A percentile compares a stretch with the other conserved stretches of the same genome.
These are phyloP conservation scores for Coniochaeta sp. DNA, from an alignment of 2,329 filamentous ascomycete species.

Conservation along the genomic window DNA sequence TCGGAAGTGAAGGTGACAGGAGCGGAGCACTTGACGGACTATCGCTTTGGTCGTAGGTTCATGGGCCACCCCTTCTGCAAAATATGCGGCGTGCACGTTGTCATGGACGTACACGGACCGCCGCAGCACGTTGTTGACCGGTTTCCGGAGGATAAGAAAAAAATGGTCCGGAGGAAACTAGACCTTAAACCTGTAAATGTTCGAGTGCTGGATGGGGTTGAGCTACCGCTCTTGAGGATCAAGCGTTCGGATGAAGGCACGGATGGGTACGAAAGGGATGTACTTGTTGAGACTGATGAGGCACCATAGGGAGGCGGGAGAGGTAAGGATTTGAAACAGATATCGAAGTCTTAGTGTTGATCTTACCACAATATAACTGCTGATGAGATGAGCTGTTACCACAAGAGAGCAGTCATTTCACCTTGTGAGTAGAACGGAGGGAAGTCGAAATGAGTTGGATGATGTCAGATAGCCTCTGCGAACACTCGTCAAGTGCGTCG, in stretches of 20 bases:
- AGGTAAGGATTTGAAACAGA: too few species aligned
- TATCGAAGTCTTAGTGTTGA: too few species aligned
- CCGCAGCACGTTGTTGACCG: conserved; percentile 18
- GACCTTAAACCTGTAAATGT: conserved; percentile 6
- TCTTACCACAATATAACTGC: too few species aligned
- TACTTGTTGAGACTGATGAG: neutral
- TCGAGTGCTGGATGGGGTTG: conserved; percentile 6
- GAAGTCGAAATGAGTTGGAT: too few species aligned
- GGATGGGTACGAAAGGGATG: conserved; percentile 12
- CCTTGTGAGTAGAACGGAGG: too few species aligned
- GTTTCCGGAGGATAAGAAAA: conserved; percentile 16
- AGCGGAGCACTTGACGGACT: conserved; percentile 16
- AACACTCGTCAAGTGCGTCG: too few species aligned
- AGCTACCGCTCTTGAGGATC: conserved; percentile 9
- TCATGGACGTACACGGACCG: conserved; percentile 19
- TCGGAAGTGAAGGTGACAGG: conserved; percentile 18
- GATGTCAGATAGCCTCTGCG: too few species aligned
- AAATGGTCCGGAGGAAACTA: conserved; percentile 9
- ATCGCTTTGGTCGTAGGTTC: conserved; percentile 16
- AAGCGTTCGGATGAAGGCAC: conserved; percentile 18
- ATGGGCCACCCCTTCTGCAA: conserved; percentile 16
- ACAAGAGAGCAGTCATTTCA: too few species aligned
- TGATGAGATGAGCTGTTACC: too few species aligned
- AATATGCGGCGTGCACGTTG: conserved; percentile 21
- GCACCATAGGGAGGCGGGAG: too few species aligned